Evolutionary conservation across 2,329 filamentous ascomycete genomes (phyloP), one percentile per base, ranked within the genome.

Genomic region (Aspergillus piperis): DNA sequence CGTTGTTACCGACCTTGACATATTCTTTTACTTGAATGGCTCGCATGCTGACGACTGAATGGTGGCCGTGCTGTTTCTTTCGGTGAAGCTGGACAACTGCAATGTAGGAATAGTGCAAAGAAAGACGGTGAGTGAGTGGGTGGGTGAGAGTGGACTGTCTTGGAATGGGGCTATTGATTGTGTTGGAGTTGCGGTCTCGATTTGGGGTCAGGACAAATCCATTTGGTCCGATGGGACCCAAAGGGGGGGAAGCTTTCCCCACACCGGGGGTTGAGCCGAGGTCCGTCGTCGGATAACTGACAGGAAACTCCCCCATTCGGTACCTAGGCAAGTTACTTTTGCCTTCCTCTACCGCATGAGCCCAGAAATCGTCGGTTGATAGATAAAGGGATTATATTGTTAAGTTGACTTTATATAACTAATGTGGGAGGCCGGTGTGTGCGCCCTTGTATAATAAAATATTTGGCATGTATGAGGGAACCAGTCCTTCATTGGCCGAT

Each of bases 1-100:
- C 47, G 5, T 13, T 50, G n/a, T 41, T 32, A 27, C 53, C 23
- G 79, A 90, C 89, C 80, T 90, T 88, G 77, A 92, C 87, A 71
- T 92, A 92, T 82, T 90, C 80, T 66, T 82, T 85, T 59, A 92
- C 78, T 75, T 91, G 86, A 60, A 92, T 91, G 69, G 86, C 91
- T 68, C 86, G 87, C 90, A 94, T 94, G 54, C 65, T 87, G 69
- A n/a, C 17, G 1, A 47, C 25, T 32, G 39, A 38, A 38, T 50
- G 27, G 36, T 23, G n/a, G 21, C 25, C 15, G 8, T 27, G 25
- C 23, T n/a, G 2, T 5, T 19, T 50, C 1, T 7, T 19, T 2
- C 15, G 15, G 6, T 27, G 8, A 17, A 30, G n/a, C 25, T 15
- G 23, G n/a, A 50, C 36, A 25, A 8, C 39, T 7, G 21, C 3